These are phyloP conservation scores for Phylloboletellus chloephorus DNA, from an alignment of 1,284 basidiomycete species.

Conservation along the genomic window DNA sequence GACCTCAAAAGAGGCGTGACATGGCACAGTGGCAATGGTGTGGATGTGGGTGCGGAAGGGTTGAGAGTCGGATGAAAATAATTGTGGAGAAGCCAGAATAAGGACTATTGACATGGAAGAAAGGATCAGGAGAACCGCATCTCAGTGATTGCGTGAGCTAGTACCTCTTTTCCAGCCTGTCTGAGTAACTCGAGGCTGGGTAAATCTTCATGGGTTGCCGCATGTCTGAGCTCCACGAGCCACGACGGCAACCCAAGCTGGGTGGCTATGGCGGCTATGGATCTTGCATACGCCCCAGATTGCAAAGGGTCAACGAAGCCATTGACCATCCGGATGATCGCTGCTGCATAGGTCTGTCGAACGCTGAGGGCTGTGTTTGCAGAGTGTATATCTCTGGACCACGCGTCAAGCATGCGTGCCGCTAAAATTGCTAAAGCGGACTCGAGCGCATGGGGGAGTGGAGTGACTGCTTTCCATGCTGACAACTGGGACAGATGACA, in stretches of 20 bases:
- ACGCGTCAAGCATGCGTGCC: conserved; percentile 51
- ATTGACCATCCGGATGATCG: conserved; percentile 89
- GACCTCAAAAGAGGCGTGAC: conserved; percentile 56
- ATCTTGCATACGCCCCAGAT: conserved; percentile 79
- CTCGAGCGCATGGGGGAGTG: conserved; percentile 69
- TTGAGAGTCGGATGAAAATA: conserved; percentile 76
- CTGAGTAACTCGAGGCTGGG: conserved; percentile 80
- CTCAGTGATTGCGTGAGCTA: neutral
- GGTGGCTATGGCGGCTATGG: conserved; percentile 84
- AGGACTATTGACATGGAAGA: conserved; percentile 43
- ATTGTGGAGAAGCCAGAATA: conserved; percentile 75
- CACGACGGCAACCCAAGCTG: conserved; percentile 83
- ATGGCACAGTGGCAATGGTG: conserved; percentile 40
- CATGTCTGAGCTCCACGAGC: conserved; percentile 93
- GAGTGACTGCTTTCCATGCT: conserved; percentile 68
- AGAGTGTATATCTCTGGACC: conserved; percentile 16
- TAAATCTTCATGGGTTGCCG: conserved; percentile 93
- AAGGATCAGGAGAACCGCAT: conserved; percentile 9
- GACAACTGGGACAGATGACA: conserved; percentile 50
- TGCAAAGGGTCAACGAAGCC: conserved; percentile 93
- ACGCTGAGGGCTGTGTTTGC: conserved; percentile 40
- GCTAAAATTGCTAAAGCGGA: conserved; percentile 65
- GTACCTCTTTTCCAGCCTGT: conserved; percentile 69
- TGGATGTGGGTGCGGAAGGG: conserved; percentile 38
- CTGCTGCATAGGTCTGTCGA: conserved; percentile 67